Evolutionary conservation across 257 asterid species (phyloP), one percentile per base, ranked within the genome.

Genomic region (Oldenlandia corymbosa): DNA sequence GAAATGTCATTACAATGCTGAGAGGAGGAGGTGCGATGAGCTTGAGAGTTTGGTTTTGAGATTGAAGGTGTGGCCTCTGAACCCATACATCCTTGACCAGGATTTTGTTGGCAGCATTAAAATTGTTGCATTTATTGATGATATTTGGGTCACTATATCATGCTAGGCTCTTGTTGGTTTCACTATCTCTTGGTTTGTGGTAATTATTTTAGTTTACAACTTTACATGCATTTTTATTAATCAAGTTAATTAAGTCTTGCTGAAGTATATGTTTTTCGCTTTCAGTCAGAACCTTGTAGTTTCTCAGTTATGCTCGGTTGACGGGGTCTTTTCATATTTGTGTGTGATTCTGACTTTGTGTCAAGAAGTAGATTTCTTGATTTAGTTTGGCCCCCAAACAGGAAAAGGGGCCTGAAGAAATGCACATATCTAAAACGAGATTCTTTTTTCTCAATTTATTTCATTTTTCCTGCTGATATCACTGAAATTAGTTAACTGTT

Each of bases 11-110:
- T 69, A 69, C 49, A 76, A 74, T 73, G 65, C 57, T 54, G 85
- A 81, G 66, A 81, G 75, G 70, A 76, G 62, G 67, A 80, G 74
- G 71, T 72, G 76, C 58, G 51, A 67, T 48, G 77, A 74, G 43
- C 52, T 74, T 10, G 80, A 75, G 64, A 67, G 64, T 59, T 55
- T 62, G 42, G 74, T 71, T 51, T 71, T 73, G 36, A 75, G 76
- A 71, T 50, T 77, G 37, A 81, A 81, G 90, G 85, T 80, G 74
- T 43, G 75, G 66, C 48, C 46, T 17, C 51, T 30, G 50, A 36
- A 37, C n/a, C 10, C 11, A 36, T 37, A 10, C 9, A 55, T 48
- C 16, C 23, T 65, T 62, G 58, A 42, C 37, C 41, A 41, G 52
- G 13, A 50, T n/a, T 5, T 5, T 49, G 26, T 37, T 5, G 16